A percentile compares a stretch with the other conserved stretches of the same genome.
phyloP scores from a whole-genome alignment of 2,329 filamentous ascomycete genomes.

The Teratosphaeria zuluensis region DNA sequence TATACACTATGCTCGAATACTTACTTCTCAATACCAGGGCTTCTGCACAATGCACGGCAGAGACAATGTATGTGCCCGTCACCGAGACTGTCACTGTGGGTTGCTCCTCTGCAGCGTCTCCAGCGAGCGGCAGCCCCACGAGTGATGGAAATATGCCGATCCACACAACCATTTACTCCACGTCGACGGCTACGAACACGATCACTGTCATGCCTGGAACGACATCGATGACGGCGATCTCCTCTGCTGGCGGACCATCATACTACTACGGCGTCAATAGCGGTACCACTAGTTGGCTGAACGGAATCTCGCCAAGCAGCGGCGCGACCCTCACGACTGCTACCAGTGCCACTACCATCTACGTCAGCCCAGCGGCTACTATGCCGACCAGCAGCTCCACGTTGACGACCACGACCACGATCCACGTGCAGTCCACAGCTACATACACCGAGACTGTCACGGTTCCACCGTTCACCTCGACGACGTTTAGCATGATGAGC shows the following conservation, averaged over 20 bases:
- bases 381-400: constrained; percentile 8
- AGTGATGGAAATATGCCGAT: background rate
- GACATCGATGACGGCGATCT: background rate
- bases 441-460: constrained; percentile 7
- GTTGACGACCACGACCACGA: constrained; percentile 11
- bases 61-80: constrained; percentile 17
- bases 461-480: constrained; percentile 18
- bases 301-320: constrained; percentile 16
- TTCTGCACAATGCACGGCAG: constrained; percentile 16
- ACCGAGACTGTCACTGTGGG: constrained; percentile 6
- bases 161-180: constrained; percentile 9
- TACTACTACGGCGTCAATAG: constrained; percentile 10
- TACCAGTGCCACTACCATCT: constrained; percentile 12
- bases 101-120: background rate
- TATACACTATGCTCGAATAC: constrained; percentile 16
- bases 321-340: constrained; percentile 13
- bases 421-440: background rate
- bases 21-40: constrained; percentile 21
- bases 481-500: constrained; percentile 14
- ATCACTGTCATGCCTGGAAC: constrained; percentile 10
- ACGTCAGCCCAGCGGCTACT: constrained; percentile 7
- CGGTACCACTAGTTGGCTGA: constrained; percentile 18
- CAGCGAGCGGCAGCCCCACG: background rate
- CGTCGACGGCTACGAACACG: constrained; percentile 10
- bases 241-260: constrained; percentile 4